phyloP scores from a whole-genome alignment of 1,284 basidiomycete genomes.

The Ustilago xerochloae region DNA sequence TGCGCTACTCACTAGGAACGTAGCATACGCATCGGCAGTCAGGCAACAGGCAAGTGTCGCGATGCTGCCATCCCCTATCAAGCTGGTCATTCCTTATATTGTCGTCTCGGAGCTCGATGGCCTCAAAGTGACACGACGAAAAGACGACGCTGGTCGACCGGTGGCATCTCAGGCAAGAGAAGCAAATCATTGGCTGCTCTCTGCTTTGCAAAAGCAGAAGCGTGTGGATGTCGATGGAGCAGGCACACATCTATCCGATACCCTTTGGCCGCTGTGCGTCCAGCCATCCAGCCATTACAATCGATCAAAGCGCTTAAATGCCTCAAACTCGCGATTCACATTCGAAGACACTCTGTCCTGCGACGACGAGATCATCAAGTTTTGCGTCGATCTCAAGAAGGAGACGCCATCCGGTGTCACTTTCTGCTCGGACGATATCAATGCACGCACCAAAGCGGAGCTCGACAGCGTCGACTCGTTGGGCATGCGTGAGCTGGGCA shows the following conservation, averaged over 20 bases:
- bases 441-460: conserved; percentile 51
- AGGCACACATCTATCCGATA: conserved; percentile 18
- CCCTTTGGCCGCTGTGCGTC: conserved; percentile 32
- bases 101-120: conserved; percentile 47
- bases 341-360: conserved; percentile 14
- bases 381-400: conserved; percentile 35
- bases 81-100: conserved; percentile 39
- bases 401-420: conserved; percentile 18
- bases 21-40: conserved; percentile 18
- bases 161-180: conserved; percentile 39
- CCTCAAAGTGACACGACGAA: conserved; percentile 34
- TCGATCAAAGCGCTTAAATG: background rate
- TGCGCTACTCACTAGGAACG: conserved; percentile 36
- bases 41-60: background rate
- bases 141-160: conserved; percentile 23
- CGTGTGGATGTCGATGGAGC: conserved; percentile 26
- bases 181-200: conserved; percentile 46
- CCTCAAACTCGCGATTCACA: background rate
- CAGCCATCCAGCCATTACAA: conserved; percentile 34
- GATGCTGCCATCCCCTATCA: conserved; percentile 30
- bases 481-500: conserved; percentile 38
- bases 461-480: conserved; percentile 34
- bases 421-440: conserved; percentile 49
- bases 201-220: conserved; percentile 50
- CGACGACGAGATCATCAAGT: conserved; percentile 44